These are phyloP conservation scores for Gliomastix tumulicola DNA, from an alignment of 2,329 filamentous ascomycete species.

Conservation along the genomic window DNA sequence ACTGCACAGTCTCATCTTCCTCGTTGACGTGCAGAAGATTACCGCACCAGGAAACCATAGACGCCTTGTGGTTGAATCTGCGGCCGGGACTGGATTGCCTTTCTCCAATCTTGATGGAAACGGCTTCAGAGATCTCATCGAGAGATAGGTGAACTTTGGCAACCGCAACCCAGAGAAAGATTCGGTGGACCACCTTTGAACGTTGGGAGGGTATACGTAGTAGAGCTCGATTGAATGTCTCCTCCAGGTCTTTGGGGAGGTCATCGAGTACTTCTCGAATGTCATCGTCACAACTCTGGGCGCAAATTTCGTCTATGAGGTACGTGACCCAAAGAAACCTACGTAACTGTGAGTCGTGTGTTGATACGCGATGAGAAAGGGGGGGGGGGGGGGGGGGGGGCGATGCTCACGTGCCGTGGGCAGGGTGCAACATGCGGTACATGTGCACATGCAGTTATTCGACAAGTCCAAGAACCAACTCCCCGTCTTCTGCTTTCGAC, in stretches of 20 bases:
- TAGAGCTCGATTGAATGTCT: slow-evolving; percentile 8
- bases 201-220: slow-evolving; percentile 5
- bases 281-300: slow-evolving; percentile 13
- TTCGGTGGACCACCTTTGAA: slow-evolving; percentile 2
- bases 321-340: slow-evolving; percentile 33
- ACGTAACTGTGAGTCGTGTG: no score
- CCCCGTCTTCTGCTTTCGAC: slow-evolving; percentile 4
- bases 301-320: slow-evolving; percentile 24
- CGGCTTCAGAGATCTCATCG: slow-evolving; percentile 26
- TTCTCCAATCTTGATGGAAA: slow-evolving; percentile 22
- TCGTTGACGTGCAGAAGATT: slow-evolving; percentile 24
- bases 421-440: no score
- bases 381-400: no score
- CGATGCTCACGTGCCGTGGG: no score
- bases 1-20: slow-evolving; percentile 18
- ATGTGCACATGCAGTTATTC: no score
- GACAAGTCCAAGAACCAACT: no score
- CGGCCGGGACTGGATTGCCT: slow-evolving; percentile 12
- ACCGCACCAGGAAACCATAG: slow-evolving; percentile 20
- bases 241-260: slow-evolving; percentile 7
- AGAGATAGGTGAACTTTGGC: slow-evolving; percentile 22
- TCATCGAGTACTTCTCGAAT: slow-evolving; percentile 5
- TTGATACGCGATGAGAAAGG: no score
- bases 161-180: slow-evolving; percentile 17
- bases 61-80: slow-evolving; percentile 16